Evolutionary conservation across 768 basidiomycete species (phyloP), one percentile per base, ranked within the genome.

Genomic region (Saitozyma podzolica): DNA sequence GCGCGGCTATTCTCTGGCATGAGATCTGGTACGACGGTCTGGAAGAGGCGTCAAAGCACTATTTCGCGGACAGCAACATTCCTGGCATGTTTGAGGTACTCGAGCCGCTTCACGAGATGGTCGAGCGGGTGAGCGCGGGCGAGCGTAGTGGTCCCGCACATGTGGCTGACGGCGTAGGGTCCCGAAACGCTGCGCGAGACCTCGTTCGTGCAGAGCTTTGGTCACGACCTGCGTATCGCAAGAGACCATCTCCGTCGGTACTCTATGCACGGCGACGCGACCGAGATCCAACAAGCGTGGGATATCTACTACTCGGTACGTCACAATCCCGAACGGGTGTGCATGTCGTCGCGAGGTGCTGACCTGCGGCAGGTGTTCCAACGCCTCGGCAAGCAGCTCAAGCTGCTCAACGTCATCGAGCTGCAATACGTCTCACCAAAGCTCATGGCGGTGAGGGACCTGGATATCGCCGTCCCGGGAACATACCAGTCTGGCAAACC

Each of bases 1-100:
- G 96, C 17, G 91, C 98, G 8, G 95, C 96, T 8, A 98, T 99
- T 63, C 82, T 99, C 10, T 99, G 96, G 96, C 94, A 98, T 70
- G 96, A 99, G 78, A 83, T 93, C 66, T 99, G 96, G 96, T 93
- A 97, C 71, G 96, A 99, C 81, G 93, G 92, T 16, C 83, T 99
- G 19, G 96, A 99, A 81, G 96, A 99, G 79, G 96, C 96, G 7
- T 96, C 94, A 8, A 86, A 96, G 48, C 81, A 92, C 51, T 99
- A 93, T 82, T 99, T 94, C 83, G 93, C 91, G 9, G 96, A 98
- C 70, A 90, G 92, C 73, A 96, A 99, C 78, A 89, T 95, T 1
- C 90, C 92, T 62, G 96, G 90, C 7, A 99, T 99, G 96, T 96
- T 97, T 70, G 88, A 87, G 20, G 89, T 86, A 11, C 80, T 99